These are phyloP conservation scores for Leccinum pachyderme DNA, from an alignment of 1,284 basidiomycete species.

Conservation along the genomic window DNA sequence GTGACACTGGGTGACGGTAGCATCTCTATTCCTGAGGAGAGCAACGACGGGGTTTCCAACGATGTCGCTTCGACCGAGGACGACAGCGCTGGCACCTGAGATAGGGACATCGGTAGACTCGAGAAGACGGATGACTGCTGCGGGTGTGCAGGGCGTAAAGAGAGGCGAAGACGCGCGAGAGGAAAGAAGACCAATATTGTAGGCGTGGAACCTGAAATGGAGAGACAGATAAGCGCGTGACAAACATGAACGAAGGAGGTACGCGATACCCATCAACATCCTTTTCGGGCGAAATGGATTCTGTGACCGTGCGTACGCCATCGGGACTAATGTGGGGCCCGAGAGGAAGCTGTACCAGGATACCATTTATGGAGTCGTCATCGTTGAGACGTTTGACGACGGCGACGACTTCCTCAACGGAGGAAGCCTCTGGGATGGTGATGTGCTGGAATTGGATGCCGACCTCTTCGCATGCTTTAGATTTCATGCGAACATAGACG, in stretches of 20 bases:
- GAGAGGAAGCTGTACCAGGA: constrained; percentile 97
- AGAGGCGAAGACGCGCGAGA: constrained; percentile 89
- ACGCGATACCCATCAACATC: constrained; percentile 88
- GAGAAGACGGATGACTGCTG: constrained; percentile 88
- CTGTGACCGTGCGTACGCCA: constrained; percentile 89
- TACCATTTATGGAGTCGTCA: constrained; percentile 82
- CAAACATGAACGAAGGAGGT: constrained; percentile 3
- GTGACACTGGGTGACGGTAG: constrained; percentile 98
- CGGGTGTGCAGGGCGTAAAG: constrained; percentile 95
- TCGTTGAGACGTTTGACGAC: constrained; percentile 83
- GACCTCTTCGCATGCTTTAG: constrained; percentile 92
- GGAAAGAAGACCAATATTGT: constrained; percentile 95
- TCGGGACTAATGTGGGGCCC: constrained; percentile 81
- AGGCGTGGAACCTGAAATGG: constrained; percentile 84
- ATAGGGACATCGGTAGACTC: constrained; percentile 80
- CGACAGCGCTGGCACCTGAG: constrained; percentile 81
- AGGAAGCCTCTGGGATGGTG: constrained; percentile 66
- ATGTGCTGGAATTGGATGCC: constrained; percentile 91
- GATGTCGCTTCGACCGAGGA: constrained; percentile 97
- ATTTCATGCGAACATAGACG: constrained; percentile 97
- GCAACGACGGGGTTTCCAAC: constrained; percentile 95
- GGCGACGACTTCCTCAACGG: constrained; percentile 76
- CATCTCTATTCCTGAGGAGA: constrained; percentile 87
- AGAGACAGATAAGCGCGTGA: constrained; percentile 9
- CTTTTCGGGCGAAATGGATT: constrained; percentile 92